Percentiles rank a stretch among this genome's conserved stretches.
Conservation (phyloP, 1,139 yeast species). For the Debaryomyces coudertii region DNA sequence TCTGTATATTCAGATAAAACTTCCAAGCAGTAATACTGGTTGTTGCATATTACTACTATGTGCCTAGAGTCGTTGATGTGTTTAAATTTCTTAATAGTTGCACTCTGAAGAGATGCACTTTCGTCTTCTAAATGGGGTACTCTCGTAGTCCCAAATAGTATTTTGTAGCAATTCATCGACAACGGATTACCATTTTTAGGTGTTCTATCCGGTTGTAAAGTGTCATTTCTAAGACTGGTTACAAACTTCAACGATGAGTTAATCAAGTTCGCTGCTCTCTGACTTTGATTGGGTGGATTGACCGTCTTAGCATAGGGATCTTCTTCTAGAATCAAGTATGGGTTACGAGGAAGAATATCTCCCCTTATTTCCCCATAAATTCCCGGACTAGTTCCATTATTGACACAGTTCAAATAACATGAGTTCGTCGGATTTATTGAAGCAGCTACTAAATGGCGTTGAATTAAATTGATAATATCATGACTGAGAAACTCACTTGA, state of each 20-base stretch:
- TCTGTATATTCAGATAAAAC: slow-evolving; percentile 49
- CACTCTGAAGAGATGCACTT: slow-evolving; percentile 23
- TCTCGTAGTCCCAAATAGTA: slow-evolving; percentile 70
- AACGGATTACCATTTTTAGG: slow-evolving; percentile 54
- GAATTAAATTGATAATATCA: slow-evolving; percentile 48
- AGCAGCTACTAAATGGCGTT: slow-evolving; percentile 52
- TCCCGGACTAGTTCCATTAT: slow-evolving; percentile 61
- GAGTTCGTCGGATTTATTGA: slow-evolving; percentile 38
- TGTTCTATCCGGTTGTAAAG: slow-evolving; percentile 59
- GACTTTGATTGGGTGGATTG: slow-evolving; percentile 65
- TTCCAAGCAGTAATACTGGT: slow-evolving; percentile 63
- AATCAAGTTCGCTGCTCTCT: slow-evolving; percentile 66
- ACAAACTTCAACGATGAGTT: slow-evolving; percentile 69
- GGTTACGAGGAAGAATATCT: slow-evolving; percentile 74
- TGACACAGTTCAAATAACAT: slow-evolving; percentile 65
- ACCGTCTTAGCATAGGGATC: slow-evolving; percentile 64
- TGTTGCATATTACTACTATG: slow-evolving; percentile 59
- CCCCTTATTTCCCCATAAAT: slow-evolving; percentile 67
- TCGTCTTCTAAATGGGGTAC: slow-evolving; percentile 43
- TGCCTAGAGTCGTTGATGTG: slow-evolving; percentile 44
- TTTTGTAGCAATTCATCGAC: slow-evolving; percentile 68
- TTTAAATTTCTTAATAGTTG: slow-evolving; percentile 32
- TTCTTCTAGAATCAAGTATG: slow-evolving; percentile 70
- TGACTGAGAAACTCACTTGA: slow-evolving; percentile 49
- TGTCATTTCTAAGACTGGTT: slow-evolving; percentile 55